phyloP scores from a whole-genome alignment of 768 basidiomycete species.

The Boletus rubropictus region DNA sequence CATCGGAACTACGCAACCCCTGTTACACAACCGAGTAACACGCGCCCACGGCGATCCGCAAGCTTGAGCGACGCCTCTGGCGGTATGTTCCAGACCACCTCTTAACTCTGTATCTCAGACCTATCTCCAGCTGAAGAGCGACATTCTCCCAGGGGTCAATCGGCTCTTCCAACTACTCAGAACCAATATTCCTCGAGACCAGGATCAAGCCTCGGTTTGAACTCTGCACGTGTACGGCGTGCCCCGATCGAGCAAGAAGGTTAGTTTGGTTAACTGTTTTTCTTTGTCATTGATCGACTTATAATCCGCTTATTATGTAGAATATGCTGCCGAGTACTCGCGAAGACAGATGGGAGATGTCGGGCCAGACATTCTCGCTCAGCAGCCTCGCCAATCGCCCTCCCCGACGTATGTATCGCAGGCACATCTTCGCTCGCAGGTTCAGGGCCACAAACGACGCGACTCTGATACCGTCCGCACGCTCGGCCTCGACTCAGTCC shows the following conservation, averaged over 20 bases:
- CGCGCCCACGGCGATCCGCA: conserved; percentile 69
- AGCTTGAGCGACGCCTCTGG: conserved; percentile 62
- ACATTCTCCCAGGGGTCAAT: conserved; percentile 18
- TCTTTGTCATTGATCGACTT: conserved; percentile 1
- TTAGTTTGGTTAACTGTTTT: conserved; percentile 12
- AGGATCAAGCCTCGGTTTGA: conserved; percentile 40
- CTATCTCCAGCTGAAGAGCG: conserved; percentile 26
- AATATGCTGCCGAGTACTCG: conserved; percentile 24
- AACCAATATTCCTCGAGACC: conserved; percentile 33
- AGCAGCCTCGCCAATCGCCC: conserved; percentile 46
- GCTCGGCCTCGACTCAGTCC: conserved; percentile 32
- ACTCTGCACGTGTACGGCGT: conserved; percentile 34
- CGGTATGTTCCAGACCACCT: conserved; percentile 21
- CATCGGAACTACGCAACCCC: conserved; percentile 26
- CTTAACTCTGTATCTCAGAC: conserved; percentile 25
- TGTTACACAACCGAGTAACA: conserved; percentile 35
- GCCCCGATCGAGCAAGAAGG: conserved; percentile 44
- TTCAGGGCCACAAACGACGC: conserved; percentile 52
- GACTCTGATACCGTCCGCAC: conserved; percentile 75
- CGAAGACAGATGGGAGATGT: conserved; percentile 14
- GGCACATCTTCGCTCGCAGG: conserved; percentile 27
- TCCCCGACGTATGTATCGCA: conserved; percentile 41
- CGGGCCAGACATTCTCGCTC: conserved; percentile 12
- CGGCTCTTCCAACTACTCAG: conserved; percentile 16
- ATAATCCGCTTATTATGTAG: conserved; percentile 13